Percentiles rank a stretch among this genome's conserved stretches.
Conservation (phyloP, 805 yeast species). For the Huiozyma naganishii region DNA sequence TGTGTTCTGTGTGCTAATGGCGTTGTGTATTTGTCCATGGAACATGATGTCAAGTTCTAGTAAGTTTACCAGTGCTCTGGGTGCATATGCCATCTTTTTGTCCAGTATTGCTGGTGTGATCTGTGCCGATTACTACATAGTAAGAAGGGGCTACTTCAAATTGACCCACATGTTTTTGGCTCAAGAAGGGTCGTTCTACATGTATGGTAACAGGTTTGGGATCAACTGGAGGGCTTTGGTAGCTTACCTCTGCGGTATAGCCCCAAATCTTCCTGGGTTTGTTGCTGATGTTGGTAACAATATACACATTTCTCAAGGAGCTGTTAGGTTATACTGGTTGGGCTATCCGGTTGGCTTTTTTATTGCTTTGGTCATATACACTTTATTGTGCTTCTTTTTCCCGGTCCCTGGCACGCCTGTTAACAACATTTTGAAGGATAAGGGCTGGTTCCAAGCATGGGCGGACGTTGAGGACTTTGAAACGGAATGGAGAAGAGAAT, state of each 20-base stretch:
- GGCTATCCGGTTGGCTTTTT: conserved; percentile 71
- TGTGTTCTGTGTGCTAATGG: conserved; percentile 56
- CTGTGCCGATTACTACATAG: conserved; percentile 44
- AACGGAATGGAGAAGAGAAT: conserved; percentile 19
- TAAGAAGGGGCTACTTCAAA: conserved; percentile 57
- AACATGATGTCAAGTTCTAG: conserved; percentile 51
- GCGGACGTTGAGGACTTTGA: conserved; percentile 56
- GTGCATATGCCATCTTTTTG: conserved; percentile 70
- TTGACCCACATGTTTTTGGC: conserved; percentile 52
- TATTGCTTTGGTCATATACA: conserved; percentile 45
- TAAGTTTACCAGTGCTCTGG: conserved; percentile 61
- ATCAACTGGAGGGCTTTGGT: conserved; percentile 70
- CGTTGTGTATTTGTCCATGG: conserved; percentile 72
- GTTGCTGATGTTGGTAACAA: conserved; percentile 36
- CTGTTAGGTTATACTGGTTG: conserved; percentile 55
- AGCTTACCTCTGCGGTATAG: conserved; percentile 40
- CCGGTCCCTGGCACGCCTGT: conserved; percentile 40
- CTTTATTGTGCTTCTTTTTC: conserved; percentile 38
- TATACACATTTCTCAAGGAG: conserved; percentile 54
- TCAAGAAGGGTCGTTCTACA: conserved; percentile 27
- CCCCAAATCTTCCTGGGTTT: conserved; percentile 32
- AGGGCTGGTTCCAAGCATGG: conserved; percentile 53
- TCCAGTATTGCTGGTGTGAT: conserved; percentile 71
- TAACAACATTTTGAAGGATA: conserved; percentile 33
- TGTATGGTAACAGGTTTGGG: conserved; percentile 46